Evolutionary conservation across 139 green algal species (phyloP).

Genomic region (Volvox reticuliferus): DNA sequence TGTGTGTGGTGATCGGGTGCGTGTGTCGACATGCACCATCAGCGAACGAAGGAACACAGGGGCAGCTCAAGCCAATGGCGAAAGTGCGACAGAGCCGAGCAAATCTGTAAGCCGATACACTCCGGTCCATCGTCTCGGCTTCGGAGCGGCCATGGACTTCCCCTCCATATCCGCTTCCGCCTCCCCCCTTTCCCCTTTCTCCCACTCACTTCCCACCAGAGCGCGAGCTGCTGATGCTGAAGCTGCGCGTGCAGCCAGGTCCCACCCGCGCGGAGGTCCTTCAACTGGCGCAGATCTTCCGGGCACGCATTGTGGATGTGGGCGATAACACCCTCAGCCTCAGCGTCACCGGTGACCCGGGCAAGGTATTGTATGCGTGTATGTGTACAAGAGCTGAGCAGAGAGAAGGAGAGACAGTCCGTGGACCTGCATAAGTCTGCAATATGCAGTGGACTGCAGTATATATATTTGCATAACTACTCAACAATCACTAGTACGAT

Average conservation of each 20-base stretch:
- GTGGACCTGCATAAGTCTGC: not conserved
- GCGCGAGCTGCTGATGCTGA: conserved; percentile 95
- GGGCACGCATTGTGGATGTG: conserved; percentile 92
- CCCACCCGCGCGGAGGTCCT: conserved; percentile 86
- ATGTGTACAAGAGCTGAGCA: not conserved
- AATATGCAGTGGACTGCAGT: too few relatives aligned
- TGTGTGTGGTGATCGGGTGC: too few relatives aligned
- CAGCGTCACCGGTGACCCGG: conserved; percentile 88
- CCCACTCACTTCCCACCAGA: conserved; percentile 67
- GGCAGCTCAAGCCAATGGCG: too few relatives aligned
- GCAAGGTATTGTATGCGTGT: conserved; percentile 79
- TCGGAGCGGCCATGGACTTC: not conserved
- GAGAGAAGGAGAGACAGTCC: not conserved
- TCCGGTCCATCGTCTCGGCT: not conserved
- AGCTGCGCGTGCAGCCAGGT: conserved; percentile 81
- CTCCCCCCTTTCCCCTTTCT: not conserved
- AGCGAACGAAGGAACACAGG: too few relatives aligned
- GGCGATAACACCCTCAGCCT: conserved; percentile 77
- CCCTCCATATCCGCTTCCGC: not conserved
- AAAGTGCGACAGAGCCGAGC: too few relatives aligned
- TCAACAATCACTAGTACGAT: too few relatives aligned
- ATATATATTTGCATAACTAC: too few relatives aligned
- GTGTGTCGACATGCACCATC: too few relatives aligned
- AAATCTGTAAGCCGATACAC: too few relatives aligned
- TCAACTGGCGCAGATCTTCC: conserved; percentile 94